phyloP scores from a whole-genome alignment of 352 stramenopile species.

The Thalassiosira allenii region DNA sequence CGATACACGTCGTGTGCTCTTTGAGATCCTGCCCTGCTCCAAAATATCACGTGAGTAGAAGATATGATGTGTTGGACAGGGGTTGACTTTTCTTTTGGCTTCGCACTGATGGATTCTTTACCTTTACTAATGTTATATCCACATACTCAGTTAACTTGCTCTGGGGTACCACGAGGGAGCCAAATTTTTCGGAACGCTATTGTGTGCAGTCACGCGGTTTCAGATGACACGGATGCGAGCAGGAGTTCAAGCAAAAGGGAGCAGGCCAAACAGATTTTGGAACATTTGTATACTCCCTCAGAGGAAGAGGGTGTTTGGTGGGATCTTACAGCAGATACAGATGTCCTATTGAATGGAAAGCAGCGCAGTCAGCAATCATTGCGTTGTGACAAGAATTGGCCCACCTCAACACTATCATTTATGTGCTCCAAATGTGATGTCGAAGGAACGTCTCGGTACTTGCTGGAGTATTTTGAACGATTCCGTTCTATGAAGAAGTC shows the following conservation, averaged over 20 bases:
- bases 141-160: background rate
- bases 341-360: constrained; percentile 16
- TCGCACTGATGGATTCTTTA: background rate
- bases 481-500: constrained; percentile 54
- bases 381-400: constrained; percentile 27
- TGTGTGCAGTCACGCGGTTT: background rate
- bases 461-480: constrained; percentile 56
- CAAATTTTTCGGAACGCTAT: background rate
- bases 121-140: background rate
- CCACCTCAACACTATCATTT: constrained; percentile 35
- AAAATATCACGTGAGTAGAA: background rate
- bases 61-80: background rate
- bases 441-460: constrained; percentile 54
- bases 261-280: constrained; percentile 36
- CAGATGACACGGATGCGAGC: background rate
- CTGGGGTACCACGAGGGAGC: background rate
- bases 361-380: constrained; percentile 31
- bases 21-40: background rate
- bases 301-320: constrained; percentile 3
- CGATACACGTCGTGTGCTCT: background rate
- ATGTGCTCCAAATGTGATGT: constrained; percentile 58
- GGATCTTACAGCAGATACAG: constrained; percentile 7
- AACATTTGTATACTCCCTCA: background rate
- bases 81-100: too few relatives aligned
- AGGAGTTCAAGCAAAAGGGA: constrained; percentile 10